Conservation (phyloP, 768 basidiomycete genomes). For the Lepiota venenata region DNA sequence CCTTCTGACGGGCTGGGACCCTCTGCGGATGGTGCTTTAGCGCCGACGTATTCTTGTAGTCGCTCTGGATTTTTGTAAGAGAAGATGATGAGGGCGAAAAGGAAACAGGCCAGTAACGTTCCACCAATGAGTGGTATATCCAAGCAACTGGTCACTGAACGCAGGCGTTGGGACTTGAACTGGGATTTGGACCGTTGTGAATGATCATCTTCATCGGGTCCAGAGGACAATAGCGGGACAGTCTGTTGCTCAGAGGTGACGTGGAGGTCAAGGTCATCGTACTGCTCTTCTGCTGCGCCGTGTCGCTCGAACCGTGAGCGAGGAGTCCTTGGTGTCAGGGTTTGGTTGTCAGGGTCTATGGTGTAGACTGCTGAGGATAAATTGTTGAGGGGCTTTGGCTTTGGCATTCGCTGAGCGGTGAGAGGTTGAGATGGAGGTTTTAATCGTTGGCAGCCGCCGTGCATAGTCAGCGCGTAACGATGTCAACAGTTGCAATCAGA, state of each 20-base stretch:
- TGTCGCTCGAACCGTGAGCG: slow-evolving; percentile 56
- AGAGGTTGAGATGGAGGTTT: no score
- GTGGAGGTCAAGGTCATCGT: slow-evolving; percentile 36
- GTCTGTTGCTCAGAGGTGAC: slow-evolving; percentile 37
- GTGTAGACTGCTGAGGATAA: slow-evolving; percentile 28
- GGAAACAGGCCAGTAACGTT: slow-evolving; percentile 18
- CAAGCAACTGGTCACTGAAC: not conserved
- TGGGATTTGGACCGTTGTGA: slow-evolving; percentile 8
- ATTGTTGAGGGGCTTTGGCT: slow-evolving; percentile 35
- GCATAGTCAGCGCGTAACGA: slow-evolving; percentile 7
- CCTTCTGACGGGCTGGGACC: slow-evolving; percentile 13
- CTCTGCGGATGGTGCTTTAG: slow-evolving; percentile 17
- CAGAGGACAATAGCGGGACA: slow-evolving; percentile 47
- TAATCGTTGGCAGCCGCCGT: no score
- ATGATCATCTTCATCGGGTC: slow-evolving; percentile 20
- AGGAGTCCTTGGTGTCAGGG: slow-evolving; percentile 58
- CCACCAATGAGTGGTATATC: slow-evolving; percentile 11
- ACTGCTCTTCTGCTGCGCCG: slow-evolving; percentile 50
- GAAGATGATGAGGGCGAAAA: slow-evolving; percentile 45
- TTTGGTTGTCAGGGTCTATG: slow-evolving; percentile 28
- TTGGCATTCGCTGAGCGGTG: slow-evolving; percentile 27
- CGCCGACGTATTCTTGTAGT: slow-evolving; percentile 43
- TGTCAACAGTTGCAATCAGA: not conserved
- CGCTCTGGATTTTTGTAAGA: slow-evolving; percentile 48
- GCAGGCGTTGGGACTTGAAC: slow-evolving; percentile 1